Evolutionary conservation across 148 eudicot genomes (phyloP).

Genomic region (Chenopodium formosanum): DNA sequence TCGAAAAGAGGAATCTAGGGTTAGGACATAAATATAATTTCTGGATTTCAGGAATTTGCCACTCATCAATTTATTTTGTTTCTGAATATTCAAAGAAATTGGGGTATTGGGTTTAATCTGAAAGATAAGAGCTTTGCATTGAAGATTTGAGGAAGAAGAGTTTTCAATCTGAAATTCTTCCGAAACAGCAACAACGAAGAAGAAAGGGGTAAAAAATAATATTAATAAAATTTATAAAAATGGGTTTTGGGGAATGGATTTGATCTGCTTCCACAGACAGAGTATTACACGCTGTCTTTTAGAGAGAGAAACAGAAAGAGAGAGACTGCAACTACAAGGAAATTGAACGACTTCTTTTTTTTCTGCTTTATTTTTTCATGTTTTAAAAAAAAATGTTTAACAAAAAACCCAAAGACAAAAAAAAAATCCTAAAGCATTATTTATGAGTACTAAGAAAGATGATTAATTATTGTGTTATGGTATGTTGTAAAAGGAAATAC

Average conservation of each 20-base stretch:
- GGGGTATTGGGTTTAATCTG: not conserved
- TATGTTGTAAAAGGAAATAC: no score
- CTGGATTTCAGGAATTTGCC: not conserved
- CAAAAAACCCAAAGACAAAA: no score
- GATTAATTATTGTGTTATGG: no score
- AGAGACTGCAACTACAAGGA: constrained; percentile 13
- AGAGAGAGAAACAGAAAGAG: not conserved
- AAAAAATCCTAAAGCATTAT: no score
- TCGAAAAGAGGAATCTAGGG: constrained; percentile 12
- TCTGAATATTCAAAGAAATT: not conserved
- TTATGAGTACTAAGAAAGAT: no score
- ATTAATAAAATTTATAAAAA: no score
- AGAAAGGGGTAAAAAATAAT: not conserved
- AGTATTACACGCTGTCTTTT: constrained; percentile 24
- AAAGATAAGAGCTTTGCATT: constrained; percentile 4
- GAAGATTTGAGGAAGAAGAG: not conserved
- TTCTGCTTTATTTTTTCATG: not conserved
- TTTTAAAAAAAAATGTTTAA: no score
- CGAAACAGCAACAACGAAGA: not conserved
- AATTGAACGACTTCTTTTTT: not conserved
- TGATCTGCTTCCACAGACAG: constrained; percentile 22
- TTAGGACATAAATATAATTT: not conserved
- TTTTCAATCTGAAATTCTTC: not conserved
- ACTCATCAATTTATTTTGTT: constrained; percentile 7
- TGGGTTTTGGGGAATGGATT: not conserved